These are phyloP conservation scores for Tieghemostelium lacteum DNA, from an alignment of 78 protist genomes.

Conservation along the genomic window DNA sequence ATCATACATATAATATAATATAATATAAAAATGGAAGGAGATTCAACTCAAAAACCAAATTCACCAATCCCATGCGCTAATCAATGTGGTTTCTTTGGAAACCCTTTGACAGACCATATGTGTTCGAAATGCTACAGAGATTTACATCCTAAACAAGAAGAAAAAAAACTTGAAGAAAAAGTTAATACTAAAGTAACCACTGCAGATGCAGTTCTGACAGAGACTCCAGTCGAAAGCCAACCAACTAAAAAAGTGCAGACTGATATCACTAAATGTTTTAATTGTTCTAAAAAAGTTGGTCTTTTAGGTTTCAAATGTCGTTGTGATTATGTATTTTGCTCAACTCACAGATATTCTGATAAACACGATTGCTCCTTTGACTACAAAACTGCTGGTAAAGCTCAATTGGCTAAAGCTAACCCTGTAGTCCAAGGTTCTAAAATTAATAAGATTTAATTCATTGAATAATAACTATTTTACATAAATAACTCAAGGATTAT, in stretches of 20 bases:
- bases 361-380: slow-evolving; percentile 88
- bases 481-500: neutral
- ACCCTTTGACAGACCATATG: slow-evolving; percentile 59
- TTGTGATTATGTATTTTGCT: slow-evolving; percentile 84
- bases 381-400: slow-evolving; percentile 81
- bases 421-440: slow-evolving; percentile 81
- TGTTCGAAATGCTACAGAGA: slow-evolving; percentile 80
- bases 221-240: neutral
- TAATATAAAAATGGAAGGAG: slow-evolving; percentile 57
- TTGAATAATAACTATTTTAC: neutral
- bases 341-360: slow-evolving; percentile 85
- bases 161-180: slow-evolving; percentile 13
- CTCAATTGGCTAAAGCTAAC: slow-evolving; percentile 79
- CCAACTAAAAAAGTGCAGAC: slow-evolving; percentile 58
- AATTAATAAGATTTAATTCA: slow-evolving; percentile 45
- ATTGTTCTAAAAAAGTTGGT: slow-evolving; percentile 87
- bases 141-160: slow-evolving; percentile 27
- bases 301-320: slow-evolving; percentile 88
- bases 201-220: neutral
- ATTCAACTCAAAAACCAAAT: slow-evolving; percentile 59
- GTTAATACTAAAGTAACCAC: neutral
- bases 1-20: neutral
- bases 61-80: slow-evolving; percentile 78
- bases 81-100: slow-evolving; percentile 83
- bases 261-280: slow-evolving; percentile 78